Percentiles rank a stretch among this genome's conserved stretches.
Evolutionary conservation across 495 filamentous ascomycete species (phyloP).

Genomic region (Tetracladium marchalianum): DNA sequence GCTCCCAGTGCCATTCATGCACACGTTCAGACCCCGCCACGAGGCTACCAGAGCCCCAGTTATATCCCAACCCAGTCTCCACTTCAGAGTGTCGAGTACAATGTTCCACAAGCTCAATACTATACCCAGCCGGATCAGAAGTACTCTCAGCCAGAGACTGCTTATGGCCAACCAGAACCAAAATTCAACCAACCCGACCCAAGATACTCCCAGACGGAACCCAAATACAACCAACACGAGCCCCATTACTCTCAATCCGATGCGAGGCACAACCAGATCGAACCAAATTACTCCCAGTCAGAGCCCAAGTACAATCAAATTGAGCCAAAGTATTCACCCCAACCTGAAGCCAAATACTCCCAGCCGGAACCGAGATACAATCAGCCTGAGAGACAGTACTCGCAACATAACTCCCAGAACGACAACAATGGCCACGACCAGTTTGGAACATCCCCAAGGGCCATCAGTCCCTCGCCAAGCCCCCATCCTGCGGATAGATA

Average conservation of each 20-base stretch:
- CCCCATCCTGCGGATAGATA: constrained; percentile 6
- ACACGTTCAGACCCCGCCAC: constrained; percentile 21
- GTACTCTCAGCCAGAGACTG: no score
- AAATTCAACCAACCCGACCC: constrained; percentile 3
- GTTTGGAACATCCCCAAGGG: constrained; percentile 8
- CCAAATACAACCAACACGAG: not conserved
- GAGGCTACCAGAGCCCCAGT: constrained; percentile 14
- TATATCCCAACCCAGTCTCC: constrained; percentile 30
- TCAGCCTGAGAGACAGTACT: not conserved
- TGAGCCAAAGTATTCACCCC: not conserved
- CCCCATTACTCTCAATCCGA: not conserved
- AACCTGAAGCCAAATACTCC: no score
- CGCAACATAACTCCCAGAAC: no score
- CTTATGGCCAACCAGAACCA: constrained; percentile 1
- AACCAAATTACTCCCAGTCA: constrained; percentile 2
- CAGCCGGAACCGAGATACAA: constrained; percentile 1
- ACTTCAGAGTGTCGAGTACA: constrained; percentile 34
- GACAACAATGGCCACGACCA: not conserved
- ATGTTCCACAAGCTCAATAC: constrained; percentile 21
- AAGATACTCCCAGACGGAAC: no score
- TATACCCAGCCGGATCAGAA: constrained; percentile 1
- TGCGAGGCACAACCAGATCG: not conserved
- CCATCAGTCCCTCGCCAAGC: not conserved
- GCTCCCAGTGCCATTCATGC: constrained; percentile 19
- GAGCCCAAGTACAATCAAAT: constrained; percentile 5